phyloP scores from a whole-genome alignment of 371 early-diverging fungal species.

The Entomophthora muscae region DNA sequence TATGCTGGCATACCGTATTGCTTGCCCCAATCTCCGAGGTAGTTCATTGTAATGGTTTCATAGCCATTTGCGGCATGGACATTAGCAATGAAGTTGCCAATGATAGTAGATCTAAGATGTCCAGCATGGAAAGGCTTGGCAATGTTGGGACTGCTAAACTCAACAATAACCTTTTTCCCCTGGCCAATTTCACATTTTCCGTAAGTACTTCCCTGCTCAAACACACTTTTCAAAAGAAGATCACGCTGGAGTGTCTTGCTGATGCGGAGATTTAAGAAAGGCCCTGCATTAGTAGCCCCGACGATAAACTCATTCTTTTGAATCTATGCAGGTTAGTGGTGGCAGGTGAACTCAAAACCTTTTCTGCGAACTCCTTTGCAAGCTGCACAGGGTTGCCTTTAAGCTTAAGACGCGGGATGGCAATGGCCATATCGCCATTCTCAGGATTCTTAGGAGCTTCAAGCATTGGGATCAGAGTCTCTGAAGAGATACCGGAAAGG shows the following conservation, averaged over 20 bases:
- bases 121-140: slow-evolving; percentile 99
- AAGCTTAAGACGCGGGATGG: slow-evolving; percentile 68
- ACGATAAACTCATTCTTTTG: slow-evolving; percentile 34
- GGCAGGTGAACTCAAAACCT: no score
- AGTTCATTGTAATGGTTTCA: slow-evolving; percentile 82
- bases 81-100: slow-evolving; percentile 89
- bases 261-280: slow-evolving; percentile 74
- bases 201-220: slow-evolving; percentile 25
- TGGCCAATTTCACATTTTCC: slow-evolving; percentile 47
- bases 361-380: slow-evolving; percentile 51
- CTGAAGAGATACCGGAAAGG: slow-evolving; percentile 1
- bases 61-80: slow-evolving; percentile 78
- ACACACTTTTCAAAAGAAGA: slow-evolving; percentile 29
- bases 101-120: slow-evolving; percentile 95
- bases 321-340: slow-evolving; percentile 29
- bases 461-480: slow-evolving; percentile 24
- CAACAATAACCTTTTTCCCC: slow-evolving; percentile 60
- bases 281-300: slow-evolving; percentile 39
- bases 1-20: slow-evolving; percentile 66
- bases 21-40: slow-evolving; percentile 99
- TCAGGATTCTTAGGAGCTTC: slow-evolving; percentile 39
- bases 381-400: slow-evolving; percentile 69
- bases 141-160: slow-evolving; percentile 97
- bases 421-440: slow-evolving; percentile 61
- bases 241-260: slow-evolving; percentile 32